A percentile compares a stretch with the other conserved stretches of the same genome.
Conservation (phyloP, 139 green algal species). For the Micractinium conductrix region DNA sequence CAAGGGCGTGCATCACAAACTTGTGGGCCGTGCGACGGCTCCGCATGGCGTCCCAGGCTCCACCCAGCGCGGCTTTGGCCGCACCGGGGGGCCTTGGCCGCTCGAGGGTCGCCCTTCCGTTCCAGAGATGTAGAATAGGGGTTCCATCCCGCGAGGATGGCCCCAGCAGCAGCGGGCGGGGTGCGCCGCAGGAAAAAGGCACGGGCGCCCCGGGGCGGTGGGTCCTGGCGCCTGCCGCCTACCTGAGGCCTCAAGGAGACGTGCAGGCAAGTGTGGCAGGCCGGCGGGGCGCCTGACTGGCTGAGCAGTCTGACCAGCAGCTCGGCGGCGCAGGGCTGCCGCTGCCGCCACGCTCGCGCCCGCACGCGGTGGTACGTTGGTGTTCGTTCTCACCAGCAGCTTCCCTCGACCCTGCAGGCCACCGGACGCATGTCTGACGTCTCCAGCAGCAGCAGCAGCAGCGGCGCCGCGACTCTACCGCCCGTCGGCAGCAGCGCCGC, state of each 20-base stretch:
- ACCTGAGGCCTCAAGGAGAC: not conserved
- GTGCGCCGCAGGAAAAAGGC: not conserved
- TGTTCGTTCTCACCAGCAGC: no score
- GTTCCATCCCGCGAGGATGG: not conserved
- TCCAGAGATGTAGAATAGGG: no score
- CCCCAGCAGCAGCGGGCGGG: not conserved
- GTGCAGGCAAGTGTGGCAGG: not conserved
- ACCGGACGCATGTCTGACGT: no score
- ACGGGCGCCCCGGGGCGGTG: not conserved
- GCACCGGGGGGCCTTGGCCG: no score
- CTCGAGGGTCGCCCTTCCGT: no score
- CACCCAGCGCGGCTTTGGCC: no score
- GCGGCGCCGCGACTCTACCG: not conserved
- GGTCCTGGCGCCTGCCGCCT: not conserved
- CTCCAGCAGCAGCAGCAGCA: not conserved
- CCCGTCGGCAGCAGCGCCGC: not conserved
- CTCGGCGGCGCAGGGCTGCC: not conserved
- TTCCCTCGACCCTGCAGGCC: not conserved
- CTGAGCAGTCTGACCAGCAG: no score
- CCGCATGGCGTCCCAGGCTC: no score
- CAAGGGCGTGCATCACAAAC: no score
- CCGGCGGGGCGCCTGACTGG: not conserved
- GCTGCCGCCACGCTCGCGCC: not conserved
- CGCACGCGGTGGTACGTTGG: not conserved
- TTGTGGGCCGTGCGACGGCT: no score